phyloP scores from a whole-genome alignment of 1,284 basidiomycete species.

The Inonotus obliquus region DNA sequence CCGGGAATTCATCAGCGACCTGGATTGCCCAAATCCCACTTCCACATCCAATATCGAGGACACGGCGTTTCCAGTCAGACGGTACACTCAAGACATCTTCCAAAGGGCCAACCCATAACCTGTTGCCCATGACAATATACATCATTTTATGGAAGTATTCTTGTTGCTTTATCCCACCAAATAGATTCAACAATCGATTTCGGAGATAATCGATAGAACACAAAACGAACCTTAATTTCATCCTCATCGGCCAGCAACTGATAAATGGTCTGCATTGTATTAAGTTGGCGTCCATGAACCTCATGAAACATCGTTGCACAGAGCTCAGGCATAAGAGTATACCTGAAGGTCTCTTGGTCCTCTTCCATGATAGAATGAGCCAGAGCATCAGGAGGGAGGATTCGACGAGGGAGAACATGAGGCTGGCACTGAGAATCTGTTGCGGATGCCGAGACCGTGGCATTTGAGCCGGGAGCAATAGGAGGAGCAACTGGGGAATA shows the following conservation, averaged over 20 bases:
- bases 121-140: constrained; percentile 57
- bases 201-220: background rate
- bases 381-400: constrained; percentile 5
- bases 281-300: constrained; percentile 20
- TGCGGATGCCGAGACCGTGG: background rate
- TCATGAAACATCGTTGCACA: constrained; percentile 19
- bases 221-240: constrained; percentile 22
- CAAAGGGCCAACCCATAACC: constrained; percentile 60
- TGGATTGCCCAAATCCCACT: constrained; percentile 59
- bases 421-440: background rate
- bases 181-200: background rate
- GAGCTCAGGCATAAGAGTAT: constrained; percentile 19
- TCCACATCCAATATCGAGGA: constrained; percentile 66
- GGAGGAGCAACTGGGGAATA: background rate
- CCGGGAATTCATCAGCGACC: constrained; percentile 65
- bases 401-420: background rate
- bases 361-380: constrained; percentile 1
- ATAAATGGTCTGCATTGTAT: constrained; percentile 22
- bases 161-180: constrained; percentile 41
- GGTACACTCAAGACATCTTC: constrained; percentile 40
- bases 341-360: constrained; percentile 16
- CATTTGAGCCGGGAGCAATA: background rate
- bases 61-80: constrained; percentile 31
- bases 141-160: constrained; percentile 57
- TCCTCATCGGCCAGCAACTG: constrained; percentile 24